Conservation (phyloP, 768 basidiomycete species). For the Dendrothele bispora region DNA sequence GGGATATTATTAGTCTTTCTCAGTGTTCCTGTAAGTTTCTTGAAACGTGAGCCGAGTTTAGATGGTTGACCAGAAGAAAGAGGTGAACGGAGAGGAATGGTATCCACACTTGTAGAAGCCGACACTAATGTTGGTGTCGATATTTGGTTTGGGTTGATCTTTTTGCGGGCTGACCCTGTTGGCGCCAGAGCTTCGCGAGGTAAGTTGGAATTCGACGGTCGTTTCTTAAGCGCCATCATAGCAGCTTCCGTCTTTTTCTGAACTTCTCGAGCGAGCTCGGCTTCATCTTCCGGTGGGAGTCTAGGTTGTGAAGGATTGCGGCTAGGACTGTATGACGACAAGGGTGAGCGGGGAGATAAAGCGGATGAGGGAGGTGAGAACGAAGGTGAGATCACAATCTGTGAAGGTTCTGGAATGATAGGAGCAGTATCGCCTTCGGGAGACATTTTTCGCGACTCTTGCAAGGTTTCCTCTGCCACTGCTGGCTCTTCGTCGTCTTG, state of each 20-base stretch:
- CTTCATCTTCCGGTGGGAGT: slow-evolving; percentile 48
- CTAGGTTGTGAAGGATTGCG: slow-evolving; percentile 44
- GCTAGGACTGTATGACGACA: slow-evolving; percentile 33
- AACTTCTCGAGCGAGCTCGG: slow-evolving; percentile 62
- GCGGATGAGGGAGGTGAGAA: too few relatives aligned
- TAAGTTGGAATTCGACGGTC: slow-evolving; percentile 42
- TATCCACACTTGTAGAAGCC: slow-evolving; percentile 67
- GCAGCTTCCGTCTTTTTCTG: slow-evolving; percentile 70
- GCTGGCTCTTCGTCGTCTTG: neutral
- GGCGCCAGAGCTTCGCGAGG: slow-evolving; percentile 35
- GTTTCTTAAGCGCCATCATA: slow-evolving; percentile 56
- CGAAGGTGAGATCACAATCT: too few relatives aligned
- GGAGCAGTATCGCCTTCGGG: slow-evolving; percentile 24
- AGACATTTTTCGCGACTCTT: too few relatives aligned
- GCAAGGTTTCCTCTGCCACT: neutral
- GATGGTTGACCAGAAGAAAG: slow-evolving; percentile 44
- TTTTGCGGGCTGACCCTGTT: slow-evolving; percentile 49
- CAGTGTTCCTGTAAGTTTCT: slow-evolving; percentile 67
- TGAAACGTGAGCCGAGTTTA: slow-evolving; percentile 73
- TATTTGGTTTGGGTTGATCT: slow-evolving; percentile 63
- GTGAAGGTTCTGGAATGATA: neutral
- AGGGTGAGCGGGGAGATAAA: slow-evolving; percentile 18
- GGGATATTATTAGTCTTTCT: slow-evolving; percentile 46
- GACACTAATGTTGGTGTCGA: slow-evolving; percentile 65
- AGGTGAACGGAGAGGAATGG: slow-evolving; percentile 58